Base-by-base conservation (phyloP, 169 alveolate species). In the Plasmodium gaboni region DNA sequence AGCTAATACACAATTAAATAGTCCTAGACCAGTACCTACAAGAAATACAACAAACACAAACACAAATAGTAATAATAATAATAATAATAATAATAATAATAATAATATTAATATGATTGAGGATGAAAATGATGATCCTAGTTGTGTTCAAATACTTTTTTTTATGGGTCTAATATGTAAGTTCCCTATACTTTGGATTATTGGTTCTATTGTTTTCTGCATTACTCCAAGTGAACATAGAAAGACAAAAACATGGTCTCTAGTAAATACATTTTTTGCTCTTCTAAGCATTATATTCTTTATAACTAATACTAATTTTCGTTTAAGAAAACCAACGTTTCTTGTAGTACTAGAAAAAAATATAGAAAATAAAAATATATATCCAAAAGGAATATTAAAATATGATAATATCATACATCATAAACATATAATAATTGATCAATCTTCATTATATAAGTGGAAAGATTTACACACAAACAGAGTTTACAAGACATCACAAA, bases 91-190 rank as follows among this genome's bases (percentile, higher is more conserved):
- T 19, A 19, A 19, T 19, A 19, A 19, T 19, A 19, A 19, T 19
- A 19, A 19, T 19, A 50, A 13, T 13, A 12, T 55, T 6, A 55
- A 55, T 55, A 15, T 6, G 9, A n/a, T 1, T 17, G 92, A 85
- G 5, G 87, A 85, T 28, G 92, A 85, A 53, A 59, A 70, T 44
- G 92, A 85, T 22, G 92, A 85, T 19, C 92, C 92, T 15, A 70
- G 92, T 50, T 59, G 87, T 42, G 26, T 85, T 6, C 92, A 85
- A 70, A 60, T 85, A 3, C 59, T 85, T 7, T 85, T 85, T 50
- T 85, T 85, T 17, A 24, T 85, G 61, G 92, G 92, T 1, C 19
- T 85, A 19, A 64, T 85, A 6, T 85, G 87, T 71, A 85, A 85
- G 46, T 85, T 70, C n/a, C 92, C 92, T n/a, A 53, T 85, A 10